phyloP scores from a whole-genome alignment of 2,329 filamentous ascomycete genomes.

The Aspergillus vadensis region DNA sequence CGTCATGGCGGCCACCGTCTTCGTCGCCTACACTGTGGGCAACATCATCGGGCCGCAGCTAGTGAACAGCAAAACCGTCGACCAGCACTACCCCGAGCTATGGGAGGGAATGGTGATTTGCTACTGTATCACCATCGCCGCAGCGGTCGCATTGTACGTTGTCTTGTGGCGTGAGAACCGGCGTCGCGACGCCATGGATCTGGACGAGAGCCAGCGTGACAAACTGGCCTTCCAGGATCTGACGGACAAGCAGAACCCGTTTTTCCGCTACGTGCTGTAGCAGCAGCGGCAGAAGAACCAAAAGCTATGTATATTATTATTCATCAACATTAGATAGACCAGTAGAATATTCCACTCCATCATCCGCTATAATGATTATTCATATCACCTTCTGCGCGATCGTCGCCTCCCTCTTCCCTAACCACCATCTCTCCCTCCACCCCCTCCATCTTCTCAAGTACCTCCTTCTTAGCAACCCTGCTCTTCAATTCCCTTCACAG shows the following conservation, averaged over 20 bases:
- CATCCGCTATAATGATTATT: conserved; percentile 19
- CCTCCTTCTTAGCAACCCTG: too few species aligned
- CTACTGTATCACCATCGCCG: conserved; percentile 67
- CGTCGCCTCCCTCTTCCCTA: conserved; percentile 14
- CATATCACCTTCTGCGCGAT: conserved; percentile 19
- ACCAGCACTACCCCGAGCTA: conserved; percentile 68
- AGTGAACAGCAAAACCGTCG: conserved; percentile 66
- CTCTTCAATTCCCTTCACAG: not conserved
- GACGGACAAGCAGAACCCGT: conserved; percentile 68
- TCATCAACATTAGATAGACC: conserved; percentile 13
- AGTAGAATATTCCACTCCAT: conserved; percentile 14
- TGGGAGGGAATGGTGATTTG: conserved; percentile 70
- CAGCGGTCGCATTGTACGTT: conserved; percentile 59
- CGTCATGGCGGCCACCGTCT: conserved; percentile 72
- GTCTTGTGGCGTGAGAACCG: conserved; percentile 63
- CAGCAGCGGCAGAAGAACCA: conserved; percentile 25
- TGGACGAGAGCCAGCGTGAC: conserved; percentile 64
- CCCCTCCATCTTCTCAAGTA: too few species aligned
- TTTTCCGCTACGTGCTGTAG: conserved; percentile 63
- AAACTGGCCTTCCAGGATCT: conserved; percentile 68
- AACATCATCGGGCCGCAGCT: conserved; percentile 77
- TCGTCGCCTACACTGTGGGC: conserved; percentile 73
- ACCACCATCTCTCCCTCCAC: too few species aligned
- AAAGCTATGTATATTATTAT: not conserved
- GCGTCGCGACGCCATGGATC: conserved; percentile 49